phyloP scores from a whole-genome alignment of 2,329 filamentous ascomycete species.

The Bipolaris bicolor region DNA sequence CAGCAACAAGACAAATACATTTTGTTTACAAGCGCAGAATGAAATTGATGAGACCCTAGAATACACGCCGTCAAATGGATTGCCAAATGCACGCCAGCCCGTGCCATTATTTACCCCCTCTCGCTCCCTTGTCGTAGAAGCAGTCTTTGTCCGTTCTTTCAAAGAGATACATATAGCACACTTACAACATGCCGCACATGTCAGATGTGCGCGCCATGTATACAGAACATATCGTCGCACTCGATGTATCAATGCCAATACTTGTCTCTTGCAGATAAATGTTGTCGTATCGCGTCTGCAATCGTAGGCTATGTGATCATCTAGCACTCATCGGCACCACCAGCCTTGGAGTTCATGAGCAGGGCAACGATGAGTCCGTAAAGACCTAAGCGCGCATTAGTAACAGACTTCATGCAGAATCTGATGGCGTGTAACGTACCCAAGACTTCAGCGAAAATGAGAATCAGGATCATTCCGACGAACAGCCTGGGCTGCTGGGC shows the following conservation, averaged over 20 bases:
- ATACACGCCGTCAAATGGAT: slow-evolving; percentile 47
- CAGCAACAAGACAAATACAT: slow-evolving; percentile 25
- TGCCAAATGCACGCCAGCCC: slow-evolving; percentile 37
- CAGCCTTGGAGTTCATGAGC: slow-evolving; percentile 95
- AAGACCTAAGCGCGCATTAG: slow-evolving; percentile 68
- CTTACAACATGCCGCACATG: slow-evolving; percentile 43
- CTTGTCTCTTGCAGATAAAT: slow-evolving; percentile 33
- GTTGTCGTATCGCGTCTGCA: slow-evolving; percentile 41
- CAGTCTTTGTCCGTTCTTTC: slow-evolving; percentile 16
- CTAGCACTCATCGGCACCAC: slow-evolving; percentile 30
- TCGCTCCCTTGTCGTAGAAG: slow-evolving; percentile 12
- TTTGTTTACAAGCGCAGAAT: slow-evolving; percentile 42
- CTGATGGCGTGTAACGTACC: slow-evolving; percentile 63
- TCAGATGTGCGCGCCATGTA: slow-evolving; percentile 34
- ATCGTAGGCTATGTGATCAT: slow-evolving; percentile 15
- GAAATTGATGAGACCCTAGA: slow-evolving; percentile 42
- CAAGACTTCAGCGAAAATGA: slow-evolving; percentile 99
- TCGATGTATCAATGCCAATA: slow-evolving; percentile 23
- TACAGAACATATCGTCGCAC: slow-evolving; percentile 20
- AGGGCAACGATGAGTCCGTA: slow-evolving; percentile 99
- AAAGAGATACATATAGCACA: slow-evolving; percentile 45
- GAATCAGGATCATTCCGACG: slow-evolving; percentile 97
- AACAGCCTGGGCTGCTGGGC: slow-evolving; percentile 86
- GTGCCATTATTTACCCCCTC: slow-evolving; percentile 43
- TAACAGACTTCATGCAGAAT: background rate